Conservation (phyloP, 2,329 filamentous ascomycete genomes). For the Colletotrichum eleusines region DNA sequence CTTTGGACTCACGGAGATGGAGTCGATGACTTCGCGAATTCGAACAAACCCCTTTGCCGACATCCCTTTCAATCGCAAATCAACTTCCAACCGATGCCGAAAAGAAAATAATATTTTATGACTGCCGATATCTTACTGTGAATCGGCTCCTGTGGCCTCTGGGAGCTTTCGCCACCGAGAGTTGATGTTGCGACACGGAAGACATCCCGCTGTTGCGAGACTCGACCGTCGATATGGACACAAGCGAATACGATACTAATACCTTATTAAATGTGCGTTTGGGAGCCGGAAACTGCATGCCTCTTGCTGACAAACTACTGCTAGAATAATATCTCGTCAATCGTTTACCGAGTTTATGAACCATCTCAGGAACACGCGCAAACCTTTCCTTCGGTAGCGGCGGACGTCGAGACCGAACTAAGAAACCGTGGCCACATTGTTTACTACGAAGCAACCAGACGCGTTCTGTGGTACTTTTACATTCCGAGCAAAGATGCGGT, state of each 20-base stretch:
- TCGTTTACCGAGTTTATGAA: conserved; percentile 69
- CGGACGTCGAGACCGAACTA: conserved; percentile 64
- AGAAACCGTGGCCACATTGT: conserved; percentile 66
- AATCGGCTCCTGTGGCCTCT: conserved; percentile 34
- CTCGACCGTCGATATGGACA: conserved; percentile 68
- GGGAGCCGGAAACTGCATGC: not conserved
- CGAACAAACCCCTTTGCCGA: conserved; percentile 33
- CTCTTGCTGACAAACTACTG: conserved; percentile 38
- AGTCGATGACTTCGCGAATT: conserved; percentile 46
- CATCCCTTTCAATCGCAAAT: conserved; percentile 15
- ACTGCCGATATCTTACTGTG: conserved; percentile 22
- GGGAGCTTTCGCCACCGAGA: conserved; percentile 38
- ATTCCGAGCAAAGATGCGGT: conserved; percentile 57
- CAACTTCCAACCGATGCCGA: conserved; percentile 24
- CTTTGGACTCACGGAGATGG: conserved; percentile 54
- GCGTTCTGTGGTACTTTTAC: conserved; percentile 68
- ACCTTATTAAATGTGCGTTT: conserved; percentile 67
- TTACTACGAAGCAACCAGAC: conserved; percentile 63
- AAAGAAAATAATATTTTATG: conserved; percentile 29
- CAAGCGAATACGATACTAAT: conserved; percentile 73
- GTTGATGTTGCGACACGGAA: conserved; percentile 43
- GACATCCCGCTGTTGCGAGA: conserved; percentile 30
- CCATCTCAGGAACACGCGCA: conserved; percentile 58
- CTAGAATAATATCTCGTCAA: conserved; percentile 68
- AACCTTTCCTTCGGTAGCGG: conserved; percentile 59